Evolutionary conservation across 352 stramenopile genomes (phyloP), one percentile per base, ranked within the genome.

Genomic region (Peronospora farinosa): DNA sequence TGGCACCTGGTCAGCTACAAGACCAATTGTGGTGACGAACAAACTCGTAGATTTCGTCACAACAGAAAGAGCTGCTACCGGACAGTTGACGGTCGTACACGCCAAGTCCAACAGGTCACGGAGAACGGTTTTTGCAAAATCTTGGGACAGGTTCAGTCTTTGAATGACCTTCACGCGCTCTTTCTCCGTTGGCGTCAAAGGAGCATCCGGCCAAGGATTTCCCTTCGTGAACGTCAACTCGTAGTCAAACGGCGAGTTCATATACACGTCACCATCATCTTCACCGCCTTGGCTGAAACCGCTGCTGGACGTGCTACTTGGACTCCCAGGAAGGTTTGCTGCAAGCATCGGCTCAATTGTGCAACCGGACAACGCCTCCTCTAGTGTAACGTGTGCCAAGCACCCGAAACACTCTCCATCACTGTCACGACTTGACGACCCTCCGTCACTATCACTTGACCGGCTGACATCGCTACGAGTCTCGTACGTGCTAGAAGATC

Each of bases 121-220:
- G 40, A 90, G 66, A 46, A 78, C 57, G 12, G 77, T 77, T 44
- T 86, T 83, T 40, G 78, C 80, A 51, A 86, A 89, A 33, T 86
- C 69, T 49, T 88, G 73, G 31, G 80, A 86, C 23, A 92, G 67
- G 51, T 88, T 86, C 42, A 92, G 63, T 16, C 65, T 61, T 43
- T 79, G 62, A 59, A 88, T 86, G 38, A 67, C 55, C 40, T 76
- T 46, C 6, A 92, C 38, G 1, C 82, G 79, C 56, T 74, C 65
- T 7, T 60, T 50, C 32, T 93, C 79, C 15, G 58, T 74, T 10
- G 32, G 6, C 9, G 79, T 83, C 35, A 82, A 57, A 1, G 82
- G 79, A 5, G 78, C 72, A 54, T 93, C 79, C 0, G 79, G 79
- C 82, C 82, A 93, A 21, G 72, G 50, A 54, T 86, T 86, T 37